These are phyloP conservation scores for Cercospora citrullina DNA, from an alignment of 2,329 filamentous ascomycete genomes.

Conservation along the genomic window DNA sequence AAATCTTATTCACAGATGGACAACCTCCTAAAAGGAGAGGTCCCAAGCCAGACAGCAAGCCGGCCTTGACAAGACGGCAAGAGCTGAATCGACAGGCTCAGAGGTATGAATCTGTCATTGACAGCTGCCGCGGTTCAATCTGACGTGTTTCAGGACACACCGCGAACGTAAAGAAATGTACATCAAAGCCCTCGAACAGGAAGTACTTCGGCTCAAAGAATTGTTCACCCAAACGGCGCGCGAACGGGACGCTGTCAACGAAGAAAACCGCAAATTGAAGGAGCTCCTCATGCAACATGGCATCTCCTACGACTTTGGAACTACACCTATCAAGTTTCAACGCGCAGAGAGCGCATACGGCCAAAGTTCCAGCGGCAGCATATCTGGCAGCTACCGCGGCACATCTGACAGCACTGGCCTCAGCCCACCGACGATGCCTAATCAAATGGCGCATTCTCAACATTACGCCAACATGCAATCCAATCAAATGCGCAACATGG, in stretches of 20 bases:
- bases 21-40: conserved; percentile 85
- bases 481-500: conserved; percentile 26
- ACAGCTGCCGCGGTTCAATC: neutral
- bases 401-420: conserved; percentile 49
- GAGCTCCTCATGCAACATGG: conserved; percentile 61
- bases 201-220: conserved; percentile 85
- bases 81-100: conserved; percentile 95
- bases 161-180: conserved; percentile 96
- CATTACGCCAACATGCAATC: conserved; percentile 15
- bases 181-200: conserved; percentile 89
- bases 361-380: conserved; percentile 54
- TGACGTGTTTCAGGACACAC: conserved; percentile 67
- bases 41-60: conserved; percentile 94
- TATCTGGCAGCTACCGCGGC: conserved; percentile 61
- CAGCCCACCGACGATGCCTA: conserved; percentile 45
- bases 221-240: conserved; percentile 71
- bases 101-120: conserved; percentile 58
- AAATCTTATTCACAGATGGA: conserved; percentile 60
- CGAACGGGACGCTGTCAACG: conserved; percentile 71
- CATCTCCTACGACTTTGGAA: conserved; percentile 55
- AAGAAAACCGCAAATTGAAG: conserved; percentile 78
- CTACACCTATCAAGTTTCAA: conserved; percentile 41
- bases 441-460: conserved; percentile 16
- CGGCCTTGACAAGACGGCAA: conserved; percentile 85
- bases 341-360: conserved; percentile 44